Evolutionary conservation across 2,329 filamentous ascomycete genomes (phyloP), one percentile per base, ranked within the genome.

Genomic region (Fusarium mundagurra): DNA sequence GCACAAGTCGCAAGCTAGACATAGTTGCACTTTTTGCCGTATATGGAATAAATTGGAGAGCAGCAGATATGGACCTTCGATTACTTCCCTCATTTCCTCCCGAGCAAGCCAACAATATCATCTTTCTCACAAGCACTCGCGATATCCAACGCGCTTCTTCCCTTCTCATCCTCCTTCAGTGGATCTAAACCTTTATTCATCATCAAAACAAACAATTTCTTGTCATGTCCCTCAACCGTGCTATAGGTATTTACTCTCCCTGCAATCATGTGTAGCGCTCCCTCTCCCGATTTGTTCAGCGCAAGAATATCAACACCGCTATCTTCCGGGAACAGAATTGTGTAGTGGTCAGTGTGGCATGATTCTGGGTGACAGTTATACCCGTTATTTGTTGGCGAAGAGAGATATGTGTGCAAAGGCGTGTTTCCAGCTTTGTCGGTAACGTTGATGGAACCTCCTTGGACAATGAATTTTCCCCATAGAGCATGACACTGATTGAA

Each of bases 81-180:
- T 57, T 20, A n/a, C 20, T 13, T 11, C 16, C 39, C 20, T 64
- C 20, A 64, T 16, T 54, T 64, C 31, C 75, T 76, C 3, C 36
- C 39, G 24, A 78, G 31, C 4, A 77, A 58, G 8, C 31, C 48
- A 22, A 78, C 63, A 44, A 78, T 72, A 17, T 63, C 65, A 41
- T 73, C 38, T 39, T 76, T 77, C 24, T 70, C 74, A 54, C 48
- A 76, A 53, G 76, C 76, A 67, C 64, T 78, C 10, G 76, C 76
- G 12, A 75, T 38, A 62, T 78, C 76, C 51, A 78, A 64, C 6
- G 76, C 74, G 14, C 70, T 78, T 36, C 74, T 74, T 27, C 76
- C 76, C 27, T 58, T 61, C 0, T 18, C 17, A 43, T 78, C 76
- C 59, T 78, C 76, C 50, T 44, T 76, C 63, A 78, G 13, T 1